Evolutionary conservation across 2,329 filamentous ascomycete genomes (phyloP), one percentile per base, ranked within the genome.

Genomic region (Penicillium thymicola): DNA sequence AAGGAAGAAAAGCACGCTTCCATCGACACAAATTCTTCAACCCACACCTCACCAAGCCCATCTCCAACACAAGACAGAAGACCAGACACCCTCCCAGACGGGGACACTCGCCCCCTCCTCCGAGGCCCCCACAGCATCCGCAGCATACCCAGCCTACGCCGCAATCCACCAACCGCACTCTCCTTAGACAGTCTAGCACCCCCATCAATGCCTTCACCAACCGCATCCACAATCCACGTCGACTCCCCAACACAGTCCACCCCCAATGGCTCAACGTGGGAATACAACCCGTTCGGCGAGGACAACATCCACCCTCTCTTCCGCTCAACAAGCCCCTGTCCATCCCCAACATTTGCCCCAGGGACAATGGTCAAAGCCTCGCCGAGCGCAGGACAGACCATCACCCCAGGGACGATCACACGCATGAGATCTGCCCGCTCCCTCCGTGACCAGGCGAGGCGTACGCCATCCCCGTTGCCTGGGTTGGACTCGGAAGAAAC

Each of bases 261-360:
- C 16, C 16, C 37, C 13, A 54, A 40, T 30, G 43, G 3, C 54
- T 59, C 18, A 46, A 55, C 30, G 21, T 59, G 50, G 57, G 66
- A 32, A 68, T 64, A 51, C 32, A 61, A 57, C 21, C 53, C 65
- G 4, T 55, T 65, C 14, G 76, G 76, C 57, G 80, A 84, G 64
- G 75, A 77, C 11, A 76, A 84, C 55, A 84, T 85, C 50, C 83
- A 85, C 62, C 83, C 83, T 13, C 73, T 85, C 3, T 85, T 85
- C 69, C 77, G 83, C 41, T 76, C 76, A 3, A 79, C 79, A 59
- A 82, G 78, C 58, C 80, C 81, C 10, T 75, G 75, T 1, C 82
- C 82, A 18, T 79, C 82, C 3, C 79, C 82, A 11, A 75, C 78
- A 1, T 69, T 78, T 2, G 81, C 79, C 0, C 78, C 78, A 0